Base-by-base conservation (phyloP, 2,329 filamentous ascomycete species). In the Calycina herbarum region DNA sequence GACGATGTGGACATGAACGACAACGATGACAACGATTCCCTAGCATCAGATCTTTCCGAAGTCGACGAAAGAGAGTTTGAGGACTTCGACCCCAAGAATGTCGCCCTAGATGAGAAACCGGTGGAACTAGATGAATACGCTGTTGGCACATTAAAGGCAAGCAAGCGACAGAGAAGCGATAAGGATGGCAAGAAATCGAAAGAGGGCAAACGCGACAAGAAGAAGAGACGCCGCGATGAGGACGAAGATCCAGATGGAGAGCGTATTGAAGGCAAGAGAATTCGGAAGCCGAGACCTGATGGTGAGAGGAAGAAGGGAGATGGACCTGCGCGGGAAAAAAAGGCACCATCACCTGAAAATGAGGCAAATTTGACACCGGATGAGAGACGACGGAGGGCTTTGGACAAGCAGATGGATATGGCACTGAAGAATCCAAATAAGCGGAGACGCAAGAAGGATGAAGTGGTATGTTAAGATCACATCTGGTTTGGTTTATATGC, bases 351-450 rank as follows among this genome's bases (percentile, higher is more conserved):
- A 66, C 85, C 87, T 5, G 88, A 92, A 68, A 85, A 91, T 70
- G 92, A 96, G 67, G 91, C 93, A 73, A 83, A 89, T 68, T 79
- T 98, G 72, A 90, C 91, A 24, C 92, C 93, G 0, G 93, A 95
- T 78, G 92, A 97, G 80, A 86, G 92, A 73, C 87, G 94, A 72
- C 89, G 90, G 73, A 85, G 92, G 71, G 94, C 93, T 24, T 88
- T 99, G 62, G 92, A 97, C 74, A 86, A 89, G 71, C 91, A 92
- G 64, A 92, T 98, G 80, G 92, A 97, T 77, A 91, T 91, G 64
- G 93, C 94, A 0, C 82, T 96, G 72, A 96, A 96, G 81, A 92
- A 91, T 72, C 88, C 91, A 11, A 84, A 82, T 64, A 92, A 92
- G 73, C 73, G 75, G 67, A 73, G 75, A 79, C 86, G 86, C 69